Percentiles rank a stretch among this genome's conserved stretches.
These are phyloP conservation scores for Boeremia exigua DNA, from an alignment of 2,329 filamentous ascomycete genomes.

Conservation along the genomic window DNA sequence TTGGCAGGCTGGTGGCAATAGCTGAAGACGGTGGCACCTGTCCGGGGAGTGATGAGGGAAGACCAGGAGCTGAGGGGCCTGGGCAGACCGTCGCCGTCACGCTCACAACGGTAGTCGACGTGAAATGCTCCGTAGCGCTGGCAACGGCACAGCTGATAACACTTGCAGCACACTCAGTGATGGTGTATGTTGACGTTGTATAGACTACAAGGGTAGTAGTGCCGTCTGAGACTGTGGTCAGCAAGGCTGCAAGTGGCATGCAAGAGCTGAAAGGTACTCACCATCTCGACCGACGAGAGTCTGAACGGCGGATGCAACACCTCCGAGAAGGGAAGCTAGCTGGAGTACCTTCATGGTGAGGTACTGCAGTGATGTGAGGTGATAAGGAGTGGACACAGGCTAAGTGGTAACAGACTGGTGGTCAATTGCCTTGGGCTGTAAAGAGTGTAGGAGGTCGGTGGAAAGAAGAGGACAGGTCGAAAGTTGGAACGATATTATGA, in stretches of 20 bases:
- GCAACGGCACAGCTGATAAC: slow-evolving; percentile 44
- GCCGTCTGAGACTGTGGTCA: slow-evolving; percentile 19
- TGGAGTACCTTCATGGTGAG: slow-evolving; percentile 38
- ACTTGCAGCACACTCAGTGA: slow-evolving; percentile 49
- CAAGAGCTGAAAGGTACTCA: slow-evolving; percentile 18
- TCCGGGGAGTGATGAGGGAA: slow-evolving; percentile 11
- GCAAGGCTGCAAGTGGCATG: not conserved
- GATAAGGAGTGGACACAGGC: slow-evolving; percentile 26
- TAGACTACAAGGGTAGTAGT: slow-evolving; percentile 47
- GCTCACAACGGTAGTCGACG: slow-evolving; percentile 45
- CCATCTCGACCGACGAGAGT: slow-evolving; percentile 28
- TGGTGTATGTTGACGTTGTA: slow-evolving; percentile 47
- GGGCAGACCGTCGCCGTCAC: slow-evolving; percentile 54
- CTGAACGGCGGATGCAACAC: slow-evolving; percentile 27
- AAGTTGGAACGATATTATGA: slow-evolving; percentile 16
- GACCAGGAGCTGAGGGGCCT: slow-evolving; percentile 23
- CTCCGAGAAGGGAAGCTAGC: slow-evolving; percentile 32
- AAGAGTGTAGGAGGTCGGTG: slow-evolving; percentile 36
- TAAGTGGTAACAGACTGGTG: slow-evolving; percentile 25
- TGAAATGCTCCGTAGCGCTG: slow-evolving; percentile 44
- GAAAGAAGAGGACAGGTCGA: slow-evolving; percentile 14
- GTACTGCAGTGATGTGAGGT: slow-evolving; percentile 21
- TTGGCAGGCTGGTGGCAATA: slow-evolving; percentile 10
- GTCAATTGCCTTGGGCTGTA: slow-evolving; percentile 23
- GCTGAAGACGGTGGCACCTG: slow-evolving; percentile 13